Base-by-base conservation (phyloP, 2,329 filamentous ascomycete genomes). In the Neofusicoccum ribis region DNA sequence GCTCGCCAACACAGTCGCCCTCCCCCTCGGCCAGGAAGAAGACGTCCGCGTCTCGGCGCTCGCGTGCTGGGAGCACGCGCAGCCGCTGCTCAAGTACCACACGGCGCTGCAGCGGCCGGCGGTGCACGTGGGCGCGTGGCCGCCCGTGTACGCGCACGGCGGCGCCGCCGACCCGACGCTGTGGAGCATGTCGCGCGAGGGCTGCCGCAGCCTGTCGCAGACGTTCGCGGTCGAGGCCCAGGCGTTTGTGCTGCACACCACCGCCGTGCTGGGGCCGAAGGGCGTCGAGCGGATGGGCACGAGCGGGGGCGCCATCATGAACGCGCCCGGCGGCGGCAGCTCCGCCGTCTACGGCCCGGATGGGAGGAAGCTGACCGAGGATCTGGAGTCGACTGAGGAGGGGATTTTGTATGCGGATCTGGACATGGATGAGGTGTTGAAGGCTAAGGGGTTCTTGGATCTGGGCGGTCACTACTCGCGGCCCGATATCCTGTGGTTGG, bases 161-260 rank as follows among this genome's bases (percentile, higher is more conserved):
- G 50, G 61, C 9, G 5, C 5, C 3, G 34, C 14, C 54, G 59
- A 41, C 39, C 61, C 61, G 14, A 41, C 37, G 27, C 50, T 64
- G 17, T 64, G 61, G 61, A 20, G 12, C 20, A 64, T 64, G 61
- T 54, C 46, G 27, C 23, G 23, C n/a, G 61, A 64, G 14, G 61
- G 61, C 4, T 80, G 78, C 64, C 78, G 78, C 36, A 79, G 70
- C 50, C 74, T 86, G 1, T 82, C 84, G 0, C 83, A 83, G 66
- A 79, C 81, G 0, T 87, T 87, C 68, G 85, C 86, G 1, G 81
- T 88, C 8, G 86, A 89, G 70, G 81, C 83, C 1, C 77, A 78
- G 8, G 73, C 82, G 0, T 88, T 83, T 66, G 86, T 88, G 0
- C 78, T 88, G 3, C 84, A 86, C 67, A 75, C 76, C 54, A 85